Conservation (phyloP, 192 early-diverging fungal species). For the Rhizophagus clarus region DNA sequence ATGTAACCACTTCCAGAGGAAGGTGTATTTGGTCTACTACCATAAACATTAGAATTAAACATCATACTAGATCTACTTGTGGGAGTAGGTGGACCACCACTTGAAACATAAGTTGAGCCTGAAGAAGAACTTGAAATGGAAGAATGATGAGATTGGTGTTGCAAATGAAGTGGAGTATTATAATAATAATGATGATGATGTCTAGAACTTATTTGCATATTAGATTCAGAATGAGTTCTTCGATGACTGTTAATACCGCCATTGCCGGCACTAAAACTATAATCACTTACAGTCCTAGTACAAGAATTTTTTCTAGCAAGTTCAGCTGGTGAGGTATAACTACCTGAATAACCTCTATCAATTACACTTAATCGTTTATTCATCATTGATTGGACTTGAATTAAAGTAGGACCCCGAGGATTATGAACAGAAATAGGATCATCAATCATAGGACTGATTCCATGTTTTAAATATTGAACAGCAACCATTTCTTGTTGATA, state of each 20-base stretch:
- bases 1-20: background rate
- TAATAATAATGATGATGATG: background rate
- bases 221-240: background rate
- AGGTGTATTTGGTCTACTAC: background rate
- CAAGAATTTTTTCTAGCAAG: background rate
- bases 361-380: background rate
- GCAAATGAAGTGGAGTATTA: background rate
- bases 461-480: constrained; percentile 11
- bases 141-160: background rate
- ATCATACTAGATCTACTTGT: background rate
- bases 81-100: background rate
- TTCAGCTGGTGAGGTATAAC: background rate
- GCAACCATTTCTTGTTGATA: constrained; percentile 11
- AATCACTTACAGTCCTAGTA: background rate
- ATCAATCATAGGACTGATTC: background rate
- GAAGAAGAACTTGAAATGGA: background rate
- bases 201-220: background rate
- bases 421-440: background rate
- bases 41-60: background rate
- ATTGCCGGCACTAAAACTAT: background rate
- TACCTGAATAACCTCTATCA: background rate
- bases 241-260: background rate
- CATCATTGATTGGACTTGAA: background rate
- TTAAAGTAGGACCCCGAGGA: background rate
- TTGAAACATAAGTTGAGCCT: background rate